Evolutionary conservation across 345 rosid genomes (phyloP).

Genomic region (Camelina neglecta): DNA sequence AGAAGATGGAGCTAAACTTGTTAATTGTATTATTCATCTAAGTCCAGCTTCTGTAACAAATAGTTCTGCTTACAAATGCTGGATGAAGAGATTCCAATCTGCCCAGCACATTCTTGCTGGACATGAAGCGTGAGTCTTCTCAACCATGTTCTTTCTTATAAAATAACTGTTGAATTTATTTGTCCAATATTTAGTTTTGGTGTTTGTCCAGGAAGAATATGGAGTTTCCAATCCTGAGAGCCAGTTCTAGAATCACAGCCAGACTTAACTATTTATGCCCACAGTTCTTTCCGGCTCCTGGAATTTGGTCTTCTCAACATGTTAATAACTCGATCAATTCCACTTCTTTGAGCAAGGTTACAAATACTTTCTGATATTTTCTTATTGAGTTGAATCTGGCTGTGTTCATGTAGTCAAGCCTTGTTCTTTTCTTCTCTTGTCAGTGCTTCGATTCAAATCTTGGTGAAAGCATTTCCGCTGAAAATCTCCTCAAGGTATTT

Average conservation of each 20-base stretch:
- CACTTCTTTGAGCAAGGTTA: slow-evolving; percentile 56
- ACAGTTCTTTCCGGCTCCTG: slow-evolving; percentile 93
- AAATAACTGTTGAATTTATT: background rate
- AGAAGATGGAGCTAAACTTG: slow-evolving; percentile 55
- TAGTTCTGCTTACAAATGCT: slow-evolving; percentile 62
- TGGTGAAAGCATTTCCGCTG: slow-evolving; percentile 63
- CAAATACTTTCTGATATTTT: slow-evolving; percentile 35
- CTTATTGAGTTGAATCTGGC: slow-evolving; percentile 13
- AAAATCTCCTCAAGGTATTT: slow-evolving; percentile 96
- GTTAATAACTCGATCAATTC: slow-evolving; percentile 41
- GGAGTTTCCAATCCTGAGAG: slow-evolving; percentile 79
- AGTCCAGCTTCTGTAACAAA: slow-evolving; percentile 74
- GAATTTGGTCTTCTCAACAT: slow-evolving; percentile 66
- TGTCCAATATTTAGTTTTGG: slow-evolving; percentile 23
- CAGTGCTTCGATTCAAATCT: slow-evolving; percentile 54
- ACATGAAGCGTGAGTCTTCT: slow-evolving; percentile 67
- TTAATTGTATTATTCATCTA: slow-evolving; percentile 84
- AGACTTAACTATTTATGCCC: slow-evolving; percentile 93
- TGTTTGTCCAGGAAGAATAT: slow-evolving; percentile 66
- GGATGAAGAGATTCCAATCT: slow-evolving; percentile 86
- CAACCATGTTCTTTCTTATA: slow-evolving; percentile 26
- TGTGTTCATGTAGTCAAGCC: slow-evolving; percentile 1
- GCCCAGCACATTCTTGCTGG: slow-evolving; percentile 93
- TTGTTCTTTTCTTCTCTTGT: slow-evolving; percentile 35
- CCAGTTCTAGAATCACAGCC: slow-evolving; percentile 86